These are phyloP conservation scores for Starmerella vitae DNA, from an alignment of 805 yeast genomes.

Conservation along the genomic window DNA sequence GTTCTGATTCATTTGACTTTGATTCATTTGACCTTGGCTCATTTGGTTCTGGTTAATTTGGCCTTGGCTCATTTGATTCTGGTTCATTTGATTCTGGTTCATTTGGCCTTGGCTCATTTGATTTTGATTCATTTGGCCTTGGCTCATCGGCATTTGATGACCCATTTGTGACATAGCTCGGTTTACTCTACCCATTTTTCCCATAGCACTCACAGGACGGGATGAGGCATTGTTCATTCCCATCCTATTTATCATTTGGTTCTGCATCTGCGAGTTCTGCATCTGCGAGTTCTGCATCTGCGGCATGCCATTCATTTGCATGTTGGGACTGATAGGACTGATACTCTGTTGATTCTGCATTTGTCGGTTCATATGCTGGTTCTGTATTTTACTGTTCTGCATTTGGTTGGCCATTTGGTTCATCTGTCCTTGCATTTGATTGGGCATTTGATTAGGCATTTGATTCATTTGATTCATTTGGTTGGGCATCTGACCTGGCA, in stretches of 20 bases:
- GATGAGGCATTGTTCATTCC: too few relatives aligned
- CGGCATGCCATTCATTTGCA: constrained; percentile 7
- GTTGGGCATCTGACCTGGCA: constrained; percentile 7
- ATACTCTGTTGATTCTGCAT: constrained; percentile 2
- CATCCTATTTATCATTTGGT: neutral
- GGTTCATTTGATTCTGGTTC: too few relatives aligned
- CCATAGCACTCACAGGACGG: too few relatives aligned
- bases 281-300: constrained; percentile 7
- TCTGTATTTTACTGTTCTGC: neutral
- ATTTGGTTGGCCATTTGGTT: constrained; percentile 4
- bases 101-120: too few relatives aligned
- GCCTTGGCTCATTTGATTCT: too few relatives aligned
- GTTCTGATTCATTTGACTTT: neutral
- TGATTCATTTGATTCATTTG: constrained; percentile 2
- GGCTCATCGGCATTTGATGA: too few relatives aligned
- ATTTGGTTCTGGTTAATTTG: too few relatives aligned
- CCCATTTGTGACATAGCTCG: too few relatives aligned
- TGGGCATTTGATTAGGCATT: constrained; percentile 1
- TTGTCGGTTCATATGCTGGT: constrained; percentile 2
- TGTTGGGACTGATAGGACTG: constrained; percentile 1
- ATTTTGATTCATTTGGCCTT: too few relatives aligned
- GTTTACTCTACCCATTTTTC: too few relatives aligned
- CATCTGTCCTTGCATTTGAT: neutral
- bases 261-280: constrained; percentile 1
- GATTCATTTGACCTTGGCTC: neutral